Evolutionary conservation across 257 asterid genomes (phyloP), one percentile per base, ranked within the genome.

Genomic region (Solanum chilense): DNA sequence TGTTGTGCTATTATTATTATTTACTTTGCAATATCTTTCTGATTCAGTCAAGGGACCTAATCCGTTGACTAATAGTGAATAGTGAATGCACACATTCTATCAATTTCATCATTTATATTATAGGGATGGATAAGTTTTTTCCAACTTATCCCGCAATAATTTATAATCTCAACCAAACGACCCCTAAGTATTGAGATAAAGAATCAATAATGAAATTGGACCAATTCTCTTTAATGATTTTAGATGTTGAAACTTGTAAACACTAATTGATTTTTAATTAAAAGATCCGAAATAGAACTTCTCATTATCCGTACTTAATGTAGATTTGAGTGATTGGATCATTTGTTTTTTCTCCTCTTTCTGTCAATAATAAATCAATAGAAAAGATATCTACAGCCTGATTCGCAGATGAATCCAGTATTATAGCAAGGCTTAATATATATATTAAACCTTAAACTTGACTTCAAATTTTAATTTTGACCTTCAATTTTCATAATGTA

Each of bases 391-490:
- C 31, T 91, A 96, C 98, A 95, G 92, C 93, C 92, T 96, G 96
- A 90, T 95, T 96, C 91, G 97, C 94, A 80, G 99, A 95, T 33
- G 98, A 95, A 92, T 95, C 99, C 90, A 95, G 92, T 98, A 97
- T 33, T 33, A 33, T 33, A 33, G 35, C 35, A 33, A 33, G 5
- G 35, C 35, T 3, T 33, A 3, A 33, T 4, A 33, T 5, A 33
- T 33, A 33, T 33, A 33, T 33, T 33, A 3, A 1, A 33, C 0
- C 1, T 33, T 33, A 33, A 33, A 33, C 5, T 33, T 33, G 35
- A 1, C 1, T 33, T 33, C 35, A 3, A 33, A 33, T 33, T 33
- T 33, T 33, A 33, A 33, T 4, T 33, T 33, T 33, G 35, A 33
- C 1, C 35, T 33, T 33, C 0, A 33, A 33, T 33, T 33, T 33